Evolutionary conservation across 352 stramenopile species (phyloP).

Genomic region (Pythium utonaiense): DNA sequence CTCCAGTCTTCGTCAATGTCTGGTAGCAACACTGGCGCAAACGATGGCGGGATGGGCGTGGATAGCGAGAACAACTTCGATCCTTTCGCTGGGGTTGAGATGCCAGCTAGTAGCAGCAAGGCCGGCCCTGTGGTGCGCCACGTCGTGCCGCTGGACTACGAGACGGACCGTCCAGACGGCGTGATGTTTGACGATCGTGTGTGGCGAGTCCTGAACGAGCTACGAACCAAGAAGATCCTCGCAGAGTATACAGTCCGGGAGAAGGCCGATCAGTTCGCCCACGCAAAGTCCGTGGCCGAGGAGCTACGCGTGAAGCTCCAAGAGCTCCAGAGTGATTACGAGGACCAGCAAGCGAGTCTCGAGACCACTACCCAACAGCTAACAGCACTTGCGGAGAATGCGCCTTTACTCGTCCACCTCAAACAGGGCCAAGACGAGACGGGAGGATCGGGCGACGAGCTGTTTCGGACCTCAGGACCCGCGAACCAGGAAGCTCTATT

Average conservation of each 20-base stretch:
- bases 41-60: conserved; percentile 21
- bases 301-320: conserved; percentile 42
- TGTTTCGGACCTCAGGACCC: conserved; percentile 17
- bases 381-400: conserved; percentile 41
- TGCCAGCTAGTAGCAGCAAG: conserved; percentile 6
- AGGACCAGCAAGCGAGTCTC: conserved; percentile 25
- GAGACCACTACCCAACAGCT: conserved; percentile 28
- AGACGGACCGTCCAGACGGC: conserved; percentile 61
- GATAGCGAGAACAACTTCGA: conserved; percentile 53
- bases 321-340: conserved; percentile 35
- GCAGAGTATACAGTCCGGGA: conserved; percentile 47
- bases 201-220: conserved; percentile 59
- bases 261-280: conserved; percentile 49
- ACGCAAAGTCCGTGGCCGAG: conserved; percentile 46
- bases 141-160: conserved; percentile 69
- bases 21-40: not conserved
- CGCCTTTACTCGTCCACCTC: conserved; percentile 83
- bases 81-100: conserved; percentile 57
- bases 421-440: conserved; percentile 92
- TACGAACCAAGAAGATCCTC: conserved; percentile 65
- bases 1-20: conserved; percentile 24
- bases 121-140: conserved; percentile 18
- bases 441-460: conserved; percentile 45
- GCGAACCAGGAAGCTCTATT: conserved; percentile 48
- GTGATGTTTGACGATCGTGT: conserved; percentile 61